These are phyloP conservation scores for Galeopsis tetrahit DNA, from an alignment of 257 asterid genomes.

Conservation along the genomic window DNA sequence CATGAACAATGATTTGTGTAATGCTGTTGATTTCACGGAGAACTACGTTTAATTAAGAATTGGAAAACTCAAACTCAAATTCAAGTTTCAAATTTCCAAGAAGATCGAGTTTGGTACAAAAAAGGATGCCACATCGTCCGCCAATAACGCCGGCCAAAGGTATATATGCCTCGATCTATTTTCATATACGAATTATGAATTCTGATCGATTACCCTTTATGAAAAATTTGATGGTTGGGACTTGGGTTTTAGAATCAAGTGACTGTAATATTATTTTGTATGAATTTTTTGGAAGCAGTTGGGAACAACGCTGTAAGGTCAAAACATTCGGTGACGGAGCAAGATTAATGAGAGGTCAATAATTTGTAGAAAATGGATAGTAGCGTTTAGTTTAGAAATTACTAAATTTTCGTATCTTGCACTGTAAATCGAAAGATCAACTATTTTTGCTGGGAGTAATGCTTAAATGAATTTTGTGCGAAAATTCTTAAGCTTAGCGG, in stretches of 20 bases:
- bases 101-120: constrained; percentile 51
- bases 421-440: background rate
- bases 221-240: background rate
- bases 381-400: background rate
- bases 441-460: constrained; percentile 57
- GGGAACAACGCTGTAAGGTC: constrained; percentile 66
- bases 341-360: constrained; percentile 69
- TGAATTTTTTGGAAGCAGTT: constrained; percentile 49
- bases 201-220: background rate
- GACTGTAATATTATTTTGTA: constrained; percentile 16
- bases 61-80: constrained; percentile 52
- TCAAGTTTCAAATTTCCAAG: constrained; percentile 61
- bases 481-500: background rate
- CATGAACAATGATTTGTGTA: too few species aligned
- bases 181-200: background rate
- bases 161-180: constrained; percentile 4
- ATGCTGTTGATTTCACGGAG: constrained; percentile 49
- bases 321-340: constrained; percentile 74
- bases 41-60: constrained; percentile 60
- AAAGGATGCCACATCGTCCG: constrained; percentile 61
- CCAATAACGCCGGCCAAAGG: constrained; percentile 56
- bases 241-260: constrained; percentile 25
- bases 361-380: background rate
- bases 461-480: background rate
- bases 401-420: background rate